Base-by-base conservation (phyloP, 148 eudicot species). In the Mesembryanthemum crystallinum region DNA sequence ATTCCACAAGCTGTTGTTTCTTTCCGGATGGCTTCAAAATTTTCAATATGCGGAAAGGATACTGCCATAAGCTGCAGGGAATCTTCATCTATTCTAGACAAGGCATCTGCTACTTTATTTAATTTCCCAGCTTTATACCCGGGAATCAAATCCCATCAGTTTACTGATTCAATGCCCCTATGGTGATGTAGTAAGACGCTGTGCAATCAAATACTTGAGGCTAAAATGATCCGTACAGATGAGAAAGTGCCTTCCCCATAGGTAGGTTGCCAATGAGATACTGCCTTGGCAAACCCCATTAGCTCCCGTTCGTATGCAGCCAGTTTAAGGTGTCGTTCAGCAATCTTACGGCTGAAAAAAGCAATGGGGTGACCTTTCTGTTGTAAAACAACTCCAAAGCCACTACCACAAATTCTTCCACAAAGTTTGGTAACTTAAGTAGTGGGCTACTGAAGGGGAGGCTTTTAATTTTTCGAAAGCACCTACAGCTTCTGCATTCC, bases 191-290 rank as follows among this genome's bases (percentile, higher is more conserved):
- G 67, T 73, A 0, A 59, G 10, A 0, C 33, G 33, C 12, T 59
- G 52, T 35, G 24, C 62, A 21, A 72, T 18, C 24, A 73, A 14
- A 20, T 49, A 70, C 61, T 70, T 70, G 24, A 70, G 39, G 28
- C 73, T 70, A 28, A 49, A 70, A 11, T 70, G 61, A 42, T 73
- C 58, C 0, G 58, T 73, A 9, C 69, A 39, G 7, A 73, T 73
- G 13, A 73, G 76, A 11, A 73, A 73, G 54, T 43, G 69, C 12
- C 76, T 1, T 12, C 76, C 76, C 68, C 76, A 73, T 23, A 73
- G 33, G 33, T 73, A 73, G 59, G 69, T 17, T 68, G n/a, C 76
- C 57, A 73, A 17, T 73, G 76, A 11, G 23, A 27, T 18, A 73
- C 69, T 2, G 57, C 76, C 57, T 73, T 73, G 21, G 68, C 68